Evolutionary conservation across 257 asterid genomes (phyloP), one percentile per base, ranked within the genome.

Genomic region (Solanum sejunctum): DNA sequence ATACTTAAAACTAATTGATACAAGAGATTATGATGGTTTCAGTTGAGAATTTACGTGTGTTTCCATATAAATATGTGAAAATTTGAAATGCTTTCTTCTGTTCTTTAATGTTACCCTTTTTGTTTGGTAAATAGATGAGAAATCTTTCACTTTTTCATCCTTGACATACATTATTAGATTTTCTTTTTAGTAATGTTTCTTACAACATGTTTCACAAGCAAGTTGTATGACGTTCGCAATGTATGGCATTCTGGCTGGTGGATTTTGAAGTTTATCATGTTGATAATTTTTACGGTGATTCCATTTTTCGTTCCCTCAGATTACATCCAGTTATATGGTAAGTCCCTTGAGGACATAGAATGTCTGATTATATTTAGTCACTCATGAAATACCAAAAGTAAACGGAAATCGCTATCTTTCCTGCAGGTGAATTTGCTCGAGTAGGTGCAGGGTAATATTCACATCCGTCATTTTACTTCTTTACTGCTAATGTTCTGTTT

Each of bases 161-260:
- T 93, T 93, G 89, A 94, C 97, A 55, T 86, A 64, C 36, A 28
- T 23, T 32, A 52, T 7, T 81, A 94, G 98, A 92, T 92, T 88
- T 96, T 94, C 92, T 96, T 94, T 93, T 90, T 91, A 23, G 7
- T 85, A 51, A 94, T 96, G 99, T 93, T 92, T 85, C 51, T 94
- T 41, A 87, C 97, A 6, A 96, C 98, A 7, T 88, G 90, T 81
- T 78, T 86, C 86, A 91, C 98, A 8, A 88, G 87, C 64, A 96
- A 92, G 85, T 55, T 96, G 82, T 17, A 81, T 60, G 90, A 94
- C 80, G 86, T 72, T 66, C 92, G 95, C 51, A 91, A 88, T 82
- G 85, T 70, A 51, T 96, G 99, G 99, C 99, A 96, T 88, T 96
- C 98, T 47, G 98, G 96, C 60, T 89, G 92, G 92, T 96, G 99